Conservation (phyloP, 2,329 filamentous ascomycete species). For the Tympanopsis confertula region DNA sequence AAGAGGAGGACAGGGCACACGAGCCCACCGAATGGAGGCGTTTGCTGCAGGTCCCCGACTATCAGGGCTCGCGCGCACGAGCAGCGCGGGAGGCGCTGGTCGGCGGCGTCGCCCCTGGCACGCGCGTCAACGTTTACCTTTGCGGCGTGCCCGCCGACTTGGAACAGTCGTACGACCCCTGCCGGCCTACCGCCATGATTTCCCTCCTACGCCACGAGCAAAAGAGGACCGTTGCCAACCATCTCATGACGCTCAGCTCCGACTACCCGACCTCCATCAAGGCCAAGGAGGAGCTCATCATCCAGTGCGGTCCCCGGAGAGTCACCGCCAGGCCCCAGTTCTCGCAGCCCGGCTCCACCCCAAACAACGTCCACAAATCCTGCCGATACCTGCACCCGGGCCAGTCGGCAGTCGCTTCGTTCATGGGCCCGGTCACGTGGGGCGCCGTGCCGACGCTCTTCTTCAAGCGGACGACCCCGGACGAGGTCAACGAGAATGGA, state of each 20-base stretch:
- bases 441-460: constrained; percentile 82
- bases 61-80: constrained; percentile 69
- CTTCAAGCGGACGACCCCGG: constrained; percentile 52
- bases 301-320: constrained; percentile 81
- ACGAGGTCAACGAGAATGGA: constrained; percentile 27
- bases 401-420: constrained; percentile 76
- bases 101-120: constrained; percentile 78
- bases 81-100: constrained; percentile 71
- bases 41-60: constrained; percentile 75
- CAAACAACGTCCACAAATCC: constrained; percentile 96
- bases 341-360: constrained; percentile 77
- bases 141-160: constrained; percentile 31
- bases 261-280: constrained; percentile 69
- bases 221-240: constrained; percentile 82
- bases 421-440: constrained; percentile 86
- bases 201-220: constrained; percentile 88
- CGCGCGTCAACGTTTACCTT: constrained; percentile 70
- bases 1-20: constrained; percentile 72
- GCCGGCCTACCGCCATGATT: constrained; percentile 62
- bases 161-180: constrained; percentile 34
- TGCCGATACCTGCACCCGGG: constrained; percentile 85
- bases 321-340: constrained; percentile 83
- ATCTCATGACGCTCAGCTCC: constrained; percentile 75
- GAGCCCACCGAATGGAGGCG: constrained; percentile 85
- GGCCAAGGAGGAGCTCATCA: constrained; percentile 81